Evolutionary conservation across 805 yeast genomes (phyloP).

Genomic region (Candida ovalis): DNA sequence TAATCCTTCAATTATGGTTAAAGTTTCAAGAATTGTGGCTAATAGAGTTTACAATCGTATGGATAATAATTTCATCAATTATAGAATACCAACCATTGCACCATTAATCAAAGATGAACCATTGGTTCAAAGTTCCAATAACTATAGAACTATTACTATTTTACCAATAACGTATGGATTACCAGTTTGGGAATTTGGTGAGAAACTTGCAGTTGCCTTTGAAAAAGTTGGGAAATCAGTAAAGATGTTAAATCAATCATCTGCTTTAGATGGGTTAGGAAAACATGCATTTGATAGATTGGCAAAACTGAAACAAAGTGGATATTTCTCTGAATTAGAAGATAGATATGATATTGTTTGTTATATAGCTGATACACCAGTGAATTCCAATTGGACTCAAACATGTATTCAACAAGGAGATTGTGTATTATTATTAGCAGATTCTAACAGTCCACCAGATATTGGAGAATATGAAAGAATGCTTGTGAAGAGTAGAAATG

Average conservation of each 20-base stretch:
- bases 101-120: conserved; percentile 33
- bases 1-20: conserved; percentile 87
- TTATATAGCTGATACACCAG: conserved; percentile 82
- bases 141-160: conserved; percentile 79
- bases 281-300: conserved; percentile 89
- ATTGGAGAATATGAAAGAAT: conserved; percentile 85
- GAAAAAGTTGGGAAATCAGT: conserved; percentile 69
- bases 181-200: conserved; percentile 87
- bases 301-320: conserved; percentile 80
- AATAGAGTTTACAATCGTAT: conserved; percentile 33
- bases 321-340: conserved; percentile 87
- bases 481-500: conserved; percentile 67
- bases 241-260: conserved; percentile 77
- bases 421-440: conserved; percentile 84
- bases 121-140: conserved; percentile 34
- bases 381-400: conserved; percentile 82
- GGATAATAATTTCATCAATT: conserved; percentile 10
- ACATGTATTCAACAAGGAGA: conserved; percentile 95
- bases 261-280: conserved; percentile 77
- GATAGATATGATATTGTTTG: conserved; percentile 85
- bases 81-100: conserved; percentile 23
- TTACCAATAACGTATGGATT: conserved; percentile 75
- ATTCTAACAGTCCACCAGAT: conserved; percentile 67
- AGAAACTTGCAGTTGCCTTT: conserved; percentile 65
- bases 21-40: conserved; percentile 85